phyloP scores from a whole-genome alignment of 345 rosid genomes.

The Ceriops tagal region DNA sequence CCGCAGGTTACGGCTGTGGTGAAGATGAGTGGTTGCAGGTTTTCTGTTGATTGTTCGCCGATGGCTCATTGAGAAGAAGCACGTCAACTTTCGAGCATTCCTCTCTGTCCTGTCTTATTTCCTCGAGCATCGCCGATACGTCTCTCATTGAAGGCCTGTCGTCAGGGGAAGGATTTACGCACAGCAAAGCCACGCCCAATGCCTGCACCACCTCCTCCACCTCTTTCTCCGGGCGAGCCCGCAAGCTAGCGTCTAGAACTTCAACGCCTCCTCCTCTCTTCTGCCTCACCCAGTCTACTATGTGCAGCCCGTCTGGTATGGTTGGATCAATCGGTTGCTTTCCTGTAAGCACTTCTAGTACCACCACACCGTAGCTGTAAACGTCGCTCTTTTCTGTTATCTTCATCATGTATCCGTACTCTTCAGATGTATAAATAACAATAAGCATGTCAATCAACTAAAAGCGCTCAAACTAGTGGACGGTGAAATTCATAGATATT shows the following conservation, averaged over 20 bases:
- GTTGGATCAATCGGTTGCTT: constrained; percentile 93
- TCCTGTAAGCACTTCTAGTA: constrained; percentile 81
- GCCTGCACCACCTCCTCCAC: constrained; percentile 82
- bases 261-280: constrained; percentile 48
- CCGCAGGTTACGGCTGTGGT: constrained; percentile 37
- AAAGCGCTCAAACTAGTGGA: no score
- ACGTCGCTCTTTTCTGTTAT: constrained; percentile 95
- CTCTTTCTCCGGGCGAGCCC: constrained; percentile 50
- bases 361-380: constrained; percentile 88
- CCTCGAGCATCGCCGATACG: constrained; percentile 86
- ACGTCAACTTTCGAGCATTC: constrained; percentile 71
- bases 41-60: constrained; percentile 22
- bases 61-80: constrained; percentile 55
- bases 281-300: constrained; percentile 84
- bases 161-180: constrained; percentile 65
- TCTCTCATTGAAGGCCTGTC: constrained; percentile 96
- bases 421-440: constrained; percentile 28
- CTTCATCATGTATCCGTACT: constrained; percentile 93
- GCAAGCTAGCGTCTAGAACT: constrained; percentile 57
- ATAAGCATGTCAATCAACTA: no score
- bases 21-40: constrained; percentile 49
- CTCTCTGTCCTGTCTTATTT: constrained; percentile 80
- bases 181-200: constrained; percentile 65
- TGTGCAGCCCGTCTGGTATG: constrained; percentile 73
- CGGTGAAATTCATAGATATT: no score